Conservation (phyloP, 2,329 filamentous ascomycete genomes). For the Calonectria leucothoes region DNA sequence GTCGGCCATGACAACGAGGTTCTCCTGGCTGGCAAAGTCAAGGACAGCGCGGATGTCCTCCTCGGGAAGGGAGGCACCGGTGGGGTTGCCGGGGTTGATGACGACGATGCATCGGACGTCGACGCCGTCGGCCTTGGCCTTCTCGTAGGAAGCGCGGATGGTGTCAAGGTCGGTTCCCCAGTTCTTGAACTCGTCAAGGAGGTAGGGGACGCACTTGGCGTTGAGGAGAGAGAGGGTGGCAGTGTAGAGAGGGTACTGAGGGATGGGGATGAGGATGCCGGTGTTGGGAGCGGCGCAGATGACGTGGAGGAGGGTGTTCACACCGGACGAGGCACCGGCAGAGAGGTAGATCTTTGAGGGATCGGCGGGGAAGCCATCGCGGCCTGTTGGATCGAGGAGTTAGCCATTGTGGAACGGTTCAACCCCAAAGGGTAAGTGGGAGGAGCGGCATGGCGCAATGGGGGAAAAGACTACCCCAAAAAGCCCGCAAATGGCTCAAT, state of each 20-base stretch:
- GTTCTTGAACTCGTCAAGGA: constrained; percentile 84
- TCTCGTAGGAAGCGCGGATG: constrained; percentile 78
- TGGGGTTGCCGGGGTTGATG: constrained; percentile 99
- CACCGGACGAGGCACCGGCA: constrained; percentile 90
- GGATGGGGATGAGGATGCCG: constrained; percentile 93
- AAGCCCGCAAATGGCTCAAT: background rate
- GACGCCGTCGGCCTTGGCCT: constrained; percentile 80
- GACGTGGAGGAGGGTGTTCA: constrained; percentile 91
- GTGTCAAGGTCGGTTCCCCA: constrained; percentile 91
- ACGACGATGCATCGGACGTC: constrained; percentile 95
- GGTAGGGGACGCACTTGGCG: constrained; percentile 90
- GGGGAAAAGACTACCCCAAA: background rate
- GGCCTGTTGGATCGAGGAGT: constrained; percentile 59
- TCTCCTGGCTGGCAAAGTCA: constrained; percentile 85
- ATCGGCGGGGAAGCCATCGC: constrained; percentile 89
- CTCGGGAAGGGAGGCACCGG: constrained; percentile 84
- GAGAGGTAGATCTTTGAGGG: constrained; percentile 89
- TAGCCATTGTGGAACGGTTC: constrained; percentile 13
- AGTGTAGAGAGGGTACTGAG: constrained; percentile 98
- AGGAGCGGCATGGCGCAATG: background rate
- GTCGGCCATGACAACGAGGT: constrained; percentile 91
- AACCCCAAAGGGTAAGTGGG: constrained; percentile 8
- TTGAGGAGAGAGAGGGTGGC: constrained; percentile 89
- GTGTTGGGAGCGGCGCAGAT: constrained; percentile 83
- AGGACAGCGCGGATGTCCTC: constrained; percentile 87